These are phyloP conservation scores for Wickerhamomyces queroliae DNA, from an alignment of 805 yeast species.

Conservation along the genomic window DNA sequence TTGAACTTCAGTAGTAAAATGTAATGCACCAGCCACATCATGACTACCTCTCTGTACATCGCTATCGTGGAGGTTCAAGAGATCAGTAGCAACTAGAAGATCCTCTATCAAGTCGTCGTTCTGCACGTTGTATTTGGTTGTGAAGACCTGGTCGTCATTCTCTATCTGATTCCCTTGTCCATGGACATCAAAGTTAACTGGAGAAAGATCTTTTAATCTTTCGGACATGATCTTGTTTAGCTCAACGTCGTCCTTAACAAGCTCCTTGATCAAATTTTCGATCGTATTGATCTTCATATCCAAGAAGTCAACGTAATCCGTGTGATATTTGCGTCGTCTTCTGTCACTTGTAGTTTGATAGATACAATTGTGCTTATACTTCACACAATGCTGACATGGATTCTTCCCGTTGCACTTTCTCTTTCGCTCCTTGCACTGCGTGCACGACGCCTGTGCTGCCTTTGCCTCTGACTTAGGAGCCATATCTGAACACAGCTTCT, in stretches of 20 bases:
- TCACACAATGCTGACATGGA: constrained; percentile 20
- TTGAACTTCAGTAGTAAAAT: background rate
- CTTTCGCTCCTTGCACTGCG: background rate
- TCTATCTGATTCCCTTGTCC: background rate
- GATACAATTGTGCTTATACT: constrained; percentile 13
- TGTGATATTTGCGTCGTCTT: constrained; percentile 27
- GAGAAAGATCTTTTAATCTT: constrained; percentile 2
- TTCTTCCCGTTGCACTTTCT: constrained; percentile 6
- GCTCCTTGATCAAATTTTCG: constrained; percentile 17
- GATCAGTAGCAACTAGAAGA: constrained; percentile 1
- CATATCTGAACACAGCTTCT: background rate
- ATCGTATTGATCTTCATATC: constrained; percentile 19
- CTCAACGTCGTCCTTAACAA: constrained; percentile 18
- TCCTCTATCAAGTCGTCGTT: background rate
- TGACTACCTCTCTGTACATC: background rate
- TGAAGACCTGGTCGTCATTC: no score
- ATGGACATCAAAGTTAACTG: background rate
- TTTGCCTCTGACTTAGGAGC: background rate
- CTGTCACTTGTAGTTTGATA: constrained; percentile 22
- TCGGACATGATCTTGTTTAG: constrained; percentile 2
- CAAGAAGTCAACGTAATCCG: constrained; percentile 25
- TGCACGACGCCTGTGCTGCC: background rate
- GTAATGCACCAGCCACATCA: background rate
- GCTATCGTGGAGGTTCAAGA: background rate
- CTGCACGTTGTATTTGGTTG: background rate